Conservation (phyloP, 805 yeast species). For the Komagataella pastoris region DNA sequence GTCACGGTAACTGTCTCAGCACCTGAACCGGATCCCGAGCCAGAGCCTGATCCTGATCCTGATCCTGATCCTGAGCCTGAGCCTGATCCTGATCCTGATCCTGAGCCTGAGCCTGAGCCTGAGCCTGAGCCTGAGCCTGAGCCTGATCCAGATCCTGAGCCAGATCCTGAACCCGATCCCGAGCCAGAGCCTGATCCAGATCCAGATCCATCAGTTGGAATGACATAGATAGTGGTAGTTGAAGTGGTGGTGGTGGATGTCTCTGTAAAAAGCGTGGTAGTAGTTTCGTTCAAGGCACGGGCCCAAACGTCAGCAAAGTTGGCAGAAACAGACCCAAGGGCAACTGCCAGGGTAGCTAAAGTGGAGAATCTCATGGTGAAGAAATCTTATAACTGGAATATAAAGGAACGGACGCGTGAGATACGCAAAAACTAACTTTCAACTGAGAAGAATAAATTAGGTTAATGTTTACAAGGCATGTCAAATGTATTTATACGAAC, state of each 20-base stretch:
- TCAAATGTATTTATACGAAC: not conserved
- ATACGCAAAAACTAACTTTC: not conserved
- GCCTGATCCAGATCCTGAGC: not conserved
- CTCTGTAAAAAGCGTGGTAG: not conserved
- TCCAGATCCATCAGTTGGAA: not conserved
- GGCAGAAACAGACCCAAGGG: not conserved
- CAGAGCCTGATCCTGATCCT: not conserved
- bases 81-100: not conserved
- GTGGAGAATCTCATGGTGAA: not conserved
- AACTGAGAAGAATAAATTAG: not conserved
- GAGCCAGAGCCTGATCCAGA: not conserved
- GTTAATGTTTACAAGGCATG: not conserved
- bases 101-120: not conserved
- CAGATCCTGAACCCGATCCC: not conserved
- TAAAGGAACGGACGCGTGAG: not conserved
- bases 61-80: not conserved
- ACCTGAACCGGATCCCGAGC: not conserved
- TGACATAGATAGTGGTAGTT: not conserved
- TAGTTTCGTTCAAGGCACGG: not conserved
- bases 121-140: not conserved
- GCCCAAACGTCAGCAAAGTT: not conserved
- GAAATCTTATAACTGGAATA: not conserved
- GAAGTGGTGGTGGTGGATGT: not conserved
- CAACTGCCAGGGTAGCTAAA: not conserved
- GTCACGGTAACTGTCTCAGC: slow-evolving; percentile 2